Percentiles rank a stretch among this genome's conserved stretches.
Conservation (phyloP, 495 filamentous ascomycete species). For the Penicillium cosmopolitanum region DNA sequence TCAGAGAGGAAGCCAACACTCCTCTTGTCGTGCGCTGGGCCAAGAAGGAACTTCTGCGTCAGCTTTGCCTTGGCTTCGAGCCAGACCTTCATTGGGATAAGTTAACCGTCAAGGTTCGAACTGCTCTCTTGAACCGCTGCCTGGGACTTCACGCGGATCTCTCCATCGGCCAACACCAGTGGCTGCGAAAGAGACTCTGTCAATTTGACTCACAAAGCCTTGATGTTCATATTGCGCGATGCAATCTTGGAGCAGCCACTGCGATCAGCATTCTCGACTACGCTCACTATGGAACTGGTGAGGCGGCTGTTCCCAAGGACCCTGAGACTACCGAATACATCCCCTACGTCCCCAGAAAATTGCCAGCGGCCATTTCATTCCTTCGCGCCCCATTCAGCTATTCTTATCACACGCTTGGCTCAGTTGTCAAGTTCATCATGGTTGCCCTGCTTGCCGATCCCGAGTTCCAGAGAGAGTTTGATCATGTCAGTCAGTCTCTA, state of each 20-base stretch:
- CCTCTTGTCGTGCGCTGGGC: constrained; percentile 42
- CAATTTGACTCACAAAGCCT: constrained; percentile 41
- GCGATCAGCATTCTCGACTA: constrained; percentile 45
- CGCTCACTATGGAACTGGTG: constrained; percentile 40
- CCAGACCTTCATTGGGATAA: constrained; percentile 49
- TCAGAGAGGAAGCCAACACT: constrained; percentile 41
- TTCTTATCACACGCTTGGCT: constrained; percentile 45
- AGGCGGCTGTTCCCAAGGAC: constrained; percentile 33
- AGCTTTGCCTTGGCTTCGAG: constrained; percentile 49
- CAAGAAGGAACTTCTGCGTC: constrained; percentile 45
- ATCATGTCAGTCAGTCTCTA: constrained; percentile 46
- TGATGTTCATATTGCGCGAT: constrained; percentile 42
- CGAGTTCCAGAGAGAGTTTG: constrained; percentile 62
- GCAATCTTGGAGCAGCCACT: constrained; percentile 46
- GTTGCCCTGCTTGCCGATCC: constrained; percentile 59
- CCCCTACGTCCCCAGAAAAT: constrained; percentile 34
- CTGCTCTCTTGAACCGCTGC: constrained; percentile 41
- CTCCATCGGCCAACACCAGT: constrained; percentile 30
- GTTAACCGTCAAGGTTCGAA: constrained; percentile 39
- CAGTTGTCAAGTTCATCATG: constrained; percentile 55
- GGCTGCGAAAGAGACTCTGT: constrained; percentile 43
- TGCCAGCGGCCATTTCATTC: constrained; percentile 29
- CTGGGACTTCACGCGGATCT: constrained; percentile 36
- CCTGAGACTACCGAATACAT: constrained; percentile 37
- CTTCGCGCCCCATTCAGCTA: constrained; percentile 35